phyloP scores from a whole-genome alignment of 2,329 filamentous ascomycete genomes.

The Boeremia exigua region DNA sequence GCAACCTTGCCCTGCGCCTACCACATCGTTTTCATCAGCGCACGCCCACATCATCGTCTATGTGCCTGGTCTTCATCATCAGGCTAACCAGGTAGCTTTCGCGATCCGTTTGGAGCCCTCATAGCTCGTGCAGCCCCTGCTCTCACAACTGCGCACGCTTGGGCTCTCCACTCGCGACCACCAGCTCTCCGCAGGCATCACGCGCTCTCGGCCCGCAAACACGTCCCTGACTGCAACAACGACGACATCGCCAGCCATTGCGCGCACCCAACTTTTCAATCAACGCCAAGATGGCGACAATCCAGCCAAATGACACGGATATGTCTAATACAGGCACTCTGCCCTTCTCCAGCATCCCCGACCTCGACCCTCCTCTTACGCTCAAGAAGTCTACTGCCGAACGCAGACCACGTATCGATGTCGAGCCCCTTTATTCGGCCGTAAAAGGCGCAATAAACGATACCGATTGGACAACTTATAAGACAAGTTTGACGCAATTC shows the following conservation, averaged over 20 bases:
- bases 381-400: slow-evolving; percentile 56
- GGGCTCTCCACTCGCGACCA: slow-evolving; percentile 17
- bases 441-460: slow-evolving; percentile 66
- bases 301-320: slow-evolving; percentile 46
- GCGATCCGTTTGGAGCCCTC: slow-evolving; percentile 20
- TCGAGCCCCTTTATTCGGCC: slow-evolving; percentile 67
- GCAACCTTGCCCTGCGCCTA: slow-evolving; percentile 32
- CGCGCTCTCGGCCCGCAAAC: slow-evolving; percentile 21
- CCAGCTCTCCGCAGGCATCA: slow-evolving; percentile 22
- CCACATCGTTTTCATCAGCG: slow-evolving; percentile 29
- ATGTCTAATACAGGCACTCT: slow-evolving; percentile 44
- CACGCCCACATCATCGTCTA: slow-evolving; percentile 21
- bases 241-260: slow-evolving; percentile 18
- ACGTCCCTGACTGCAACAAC: slow-evolving; percentile 7
- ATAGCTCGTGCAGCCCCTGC: slow-evolving; percentile 10
- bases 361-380: slow-evolving; percentile 47
- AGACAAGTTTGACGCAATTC: slow-evolving; percentile 63
- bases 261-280: slow-evolving; percentile 17
- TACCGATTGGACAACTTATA: slow-evolving; percentile 64
- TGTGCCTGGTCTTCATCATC: slow-evolving; percentile 1
- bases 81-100: neutral
- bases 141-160: slow-evolving; percentile 5
- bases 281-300: slow-evolving; percentile 44
- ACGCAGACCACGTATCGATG: slow-evolving; percentile 64
- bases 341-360: slow-evolving; percentile 43